phyloP scores from a whole-genome alignment of 2,329 filamentous ascomycete species.

The Ophiostoma sp. region DNA sequence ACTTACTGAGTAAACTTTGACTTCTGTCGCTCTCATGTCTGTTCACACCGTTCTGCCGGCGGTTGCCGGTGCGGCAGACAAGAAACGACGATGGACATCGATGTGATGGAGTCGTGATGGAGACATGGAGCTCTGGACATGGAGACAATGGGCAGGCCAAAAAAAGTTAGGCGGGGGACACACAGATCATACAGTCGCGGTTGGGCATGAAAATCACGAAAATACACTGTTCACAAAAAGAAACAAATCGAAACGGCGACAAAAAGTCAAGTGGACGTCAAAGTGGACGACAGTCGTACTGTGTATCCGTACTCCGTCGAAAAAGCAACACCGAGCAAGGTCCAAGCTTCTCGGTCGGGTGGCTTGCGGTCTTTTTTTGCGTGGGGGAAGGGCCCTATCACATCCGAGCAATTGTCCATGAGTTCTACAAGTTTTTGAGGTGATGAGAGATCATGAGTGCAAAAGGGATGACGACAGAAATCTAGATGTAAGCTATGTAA shows the following conservation, averaged over 20 bases:
- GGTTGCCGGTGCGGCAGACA: neutral
- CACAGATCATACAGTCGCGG: neutral
- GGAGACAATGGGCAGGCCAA: neutral
- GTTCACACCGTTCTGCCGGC: too few species aligned
- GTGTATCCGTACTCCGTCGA: neutral
- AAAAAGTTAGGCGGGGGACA: neutral
- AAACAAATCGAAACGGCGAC: neutral
- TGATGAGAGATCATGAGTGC: neutral
- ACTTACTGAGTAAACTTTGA: too few species aligned
- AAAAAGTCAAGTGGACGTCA: neutral
- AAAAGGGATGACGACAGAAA: neutral
- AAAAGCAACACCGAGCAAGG: constrained; percentile 1
- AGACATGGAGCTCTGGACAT: neutral
- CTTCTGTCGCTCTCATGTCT: too few species aligned
- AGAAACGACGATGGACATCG: neutral
- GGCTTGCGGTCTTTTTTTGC: neutral
- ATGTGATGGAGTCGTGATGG: neutral
- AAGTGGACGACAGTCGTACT: neutral
- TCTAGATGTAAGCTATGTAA: neutral
- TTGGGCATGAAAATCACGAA: neutral
- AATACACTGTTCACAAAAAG: neutral
- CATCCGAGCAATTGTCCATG: neutral
- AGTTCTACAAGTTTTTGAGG: neutral
- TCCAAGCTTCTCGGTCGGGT: constrained; percentile 5
- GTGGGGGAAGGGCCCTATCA: neutral